These are phyloP conservation scores for Rutstroemia sp. DNA, from an alignment of 2,329 filamentous ascomycete species.

Conservation along the genomic window DNA sequence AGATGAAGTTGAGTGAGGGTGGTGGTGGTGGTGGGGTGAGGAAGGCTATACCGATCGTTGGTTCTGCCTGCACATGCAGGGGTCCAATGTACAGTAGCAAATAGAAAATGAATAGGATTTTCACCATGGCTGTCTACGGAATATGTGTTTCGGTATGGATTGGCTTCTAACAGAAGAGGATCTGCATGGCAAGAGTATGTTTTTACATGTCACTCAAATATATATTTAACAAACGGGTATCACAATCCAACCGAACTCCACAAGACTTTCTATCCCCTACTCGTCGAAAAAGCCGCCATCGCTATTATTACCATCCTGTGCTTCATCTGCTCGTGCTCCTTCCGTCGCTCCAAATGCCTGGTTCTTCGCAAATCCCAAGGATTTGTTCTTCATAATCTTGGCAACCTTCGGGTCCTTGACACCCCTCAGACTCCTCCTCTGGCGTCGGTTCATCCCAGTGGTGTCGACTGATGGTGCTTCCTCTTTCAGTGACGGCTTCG, in stretches of 20 bases:
- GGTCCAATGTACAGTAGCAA: too few relatives aligned
- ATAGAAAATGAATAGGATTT: too few relatives aligned
- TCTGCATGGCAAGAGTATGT: not conserved
- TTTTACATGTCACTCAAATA: not conserved
- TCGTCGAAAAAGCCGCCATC: slow-evolving; percentile 53
- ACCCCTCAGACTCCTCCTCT: slow-evolving; percentile 24
- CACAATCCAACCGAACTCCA: slow-evolving; percentile 5
- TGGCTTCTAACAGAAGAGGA: not conserved
- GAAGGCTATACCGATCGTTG: too few relatives aligned
- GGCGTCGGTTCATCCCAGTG: slow-evolving; percentile 25
- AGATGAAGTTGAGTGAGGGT: too few relatives aligned
- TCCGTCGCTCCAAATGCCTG: slow-evolving; percentile 24
- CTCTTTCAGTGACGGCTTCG: slow-evolving; percentile 1
- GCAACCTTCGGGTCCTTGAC: slow-evolving; percentile 10
- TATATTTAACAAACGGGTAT: slow-evolving; percentile 9
- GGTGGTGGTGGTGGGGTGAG: too few relatives aligned
- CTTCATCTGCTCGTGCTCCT: slow-evolving; percentile 14
- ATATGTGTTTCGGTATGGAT: not conserved
- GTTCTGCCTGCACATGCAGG: too few relatives aligned
- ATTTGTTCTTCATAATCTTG: slow-evolving; percentile 23
- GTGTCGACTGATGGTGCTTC: slow-evolving; percentile 18
- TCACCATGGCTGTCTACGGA: too few relatives aligned
- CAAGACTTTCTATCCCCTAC: slow-evolving; percentile 7
- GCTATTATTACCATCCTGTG: slow-evolving; percentile 38
- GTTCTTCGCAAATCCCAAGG: slow-evolving; percentile 23